Conservation (phyloP, 73 alveolate species). For the Uronychia setigera region DNA sequence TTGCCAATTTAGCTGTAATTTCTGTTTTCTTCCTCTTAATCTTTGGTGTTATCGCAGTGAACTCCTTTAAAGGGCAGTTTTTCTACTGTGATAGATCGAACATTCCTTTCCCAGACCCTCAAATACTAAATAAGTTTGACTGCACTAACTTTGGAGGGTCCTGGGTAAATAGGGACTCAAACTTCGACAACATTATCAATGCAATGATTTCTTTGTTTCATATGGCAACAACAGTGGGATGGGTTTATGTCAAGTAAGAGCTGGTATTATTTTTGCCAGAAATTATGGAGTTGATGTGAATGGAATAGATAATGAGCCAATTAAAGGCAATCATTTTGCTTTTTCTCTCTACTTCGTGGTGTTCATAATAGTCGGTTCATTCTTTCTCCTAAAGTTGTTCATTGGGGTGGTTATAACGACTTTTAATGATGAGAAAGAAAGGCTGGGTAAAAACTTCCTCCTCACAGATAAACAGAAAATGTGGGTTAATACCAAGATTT, state of each 20-base stretch:
- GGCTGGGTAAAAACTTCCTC: background rate
- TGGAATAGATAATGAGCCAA: conserved; percentile 26
- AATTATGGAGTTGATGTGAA: conserved; percentile 37
- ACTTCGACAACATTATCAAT: conserved; percentile 65
- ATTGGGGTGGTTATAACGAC: conserved; percentile 29
- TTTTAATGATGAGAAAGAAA: conserved; percentile 3
- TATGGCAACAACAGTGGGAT: conserved; percentile 41
- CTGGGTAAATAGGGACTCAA: conserved; percentile 58
- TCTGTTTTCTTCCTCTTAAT: background rate
- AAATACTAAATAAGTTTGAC: conserved; percentile 41
- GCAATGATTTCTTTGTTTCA: conserved; percentile 64
- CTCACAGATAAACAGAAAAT: conserved; percentile 10
- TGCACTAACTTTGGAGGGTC: conserved; percentile 50
- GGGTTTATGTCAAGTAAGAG: conserved; percentile 54
- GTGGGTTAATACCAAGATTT: conserved; percentile 6
- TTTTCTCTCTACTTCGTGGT: conserved; percentile 26
- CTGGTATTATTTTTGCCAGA: too few relatives aligned
- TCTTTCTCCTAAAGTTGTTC: conserved; percentile 21
- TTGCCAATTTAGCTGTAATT: conserved; percentile 27
- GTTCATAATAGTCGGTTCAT: too few relatives aligned
- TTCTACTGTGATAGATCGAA: conserved; percentile 40
- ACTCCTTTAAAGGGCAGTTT: conserved; percentile 62
- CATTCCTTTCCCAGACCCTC: background rate
- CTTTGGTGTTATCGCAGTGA: conserved; percentile 54
- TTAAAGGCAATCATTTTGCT: conserved; percentile 8